Percentiles rank a stretch among this genome's conserved stretches.
phyloP scores from a whole-genome alignment of 2,329 filamentous ascomycete genomes.

The Zasmidium angulare region DNA sequence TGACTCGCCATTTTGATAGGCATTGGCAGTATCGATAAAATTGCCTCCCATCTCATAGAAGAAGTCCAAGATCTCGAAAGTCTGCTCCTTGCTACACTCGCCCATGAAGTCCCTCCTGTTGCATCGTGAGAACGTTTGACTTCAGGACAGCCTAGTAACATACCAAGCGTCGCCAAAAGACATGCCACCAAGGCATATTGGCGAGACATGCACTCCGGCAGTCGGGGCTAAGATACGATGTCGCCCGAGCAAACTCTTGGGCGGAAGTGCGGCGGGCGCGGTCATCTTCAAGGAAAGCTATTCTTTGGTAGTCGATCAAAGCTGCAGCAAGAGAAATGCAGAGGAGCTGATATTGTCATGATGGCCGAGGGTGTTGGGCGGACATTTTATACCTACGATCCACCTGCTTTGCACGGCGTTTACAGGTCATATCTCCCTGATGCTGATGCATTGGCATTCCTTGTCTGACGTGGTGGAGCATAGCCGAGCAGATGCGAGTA shows the following conservation, averaged over 20 bases:
- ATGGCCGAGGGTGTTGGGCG: no score
- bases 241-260: background rate
- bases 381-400: no score
- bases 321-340: no score
- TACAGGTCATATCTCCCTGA: no score
- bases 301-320: background rate
- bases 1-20: constrained; percentile 34
- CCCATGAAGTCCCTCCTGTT: constrained; percentile 45
- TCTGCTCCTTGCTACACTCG: constrained; percentile 43
- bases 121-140: background rate
- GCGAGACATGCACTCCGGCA: constrained; percentile 51
- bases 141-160: background rate
- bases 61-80: constrained; percentile 28
- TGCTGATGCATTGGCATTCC: no score
- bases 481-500: no score
- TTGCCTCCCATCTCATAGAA: constrained; percentile 36
- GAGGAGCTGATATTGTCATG: no score
- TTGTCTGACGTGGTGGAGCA: no score
- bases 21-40: constrained; percentile 44
- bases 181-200: constrained; percentile 55
- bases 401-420: no score
- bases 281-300: background rate
- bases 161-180: constrained; percentile 47
- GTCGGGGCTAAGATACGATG: constrained; percentile 51
- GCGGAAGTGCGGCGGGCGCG: background rate